Evolutionary conservation across 129 eudicot species (phyloP).

Genomic region (Artemisia annua): DNA sequence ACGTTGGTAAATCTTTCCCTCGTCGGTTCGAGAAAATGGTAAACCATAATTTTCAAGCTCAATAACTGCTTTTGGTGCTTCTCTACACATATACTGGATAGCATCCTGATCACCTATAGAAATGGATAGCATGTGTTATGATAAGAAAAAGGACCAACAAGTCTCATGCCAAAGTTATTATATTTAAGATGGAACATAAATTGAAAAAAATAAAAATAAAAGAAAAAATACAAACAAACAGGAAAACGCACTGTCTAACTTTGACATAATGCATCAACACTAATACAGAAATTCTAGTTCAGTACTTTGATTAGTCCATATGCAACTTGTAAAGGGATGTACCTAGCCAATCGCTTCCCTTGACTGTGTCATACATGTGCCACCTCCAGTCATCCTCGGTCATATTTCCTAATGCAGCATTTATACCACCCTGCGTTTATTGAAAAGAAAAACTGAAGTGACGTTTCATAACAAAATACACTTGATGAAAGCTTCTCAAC

Average conservation of each 20-base stretch:
- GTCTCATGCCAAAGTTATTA: neutral
- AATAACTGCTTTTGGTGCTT: conserved; percentile 99
- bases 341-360: conserved; percentile 68
- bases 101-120: conserved; percentile 97
- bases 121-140: conserved; percentile 24
- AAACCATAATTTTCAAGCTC: conserved; percentile 98
- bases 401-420: conserved; percentile 96
- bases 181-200: conserved; percentile 5
- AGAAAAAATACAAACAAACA: neutral
- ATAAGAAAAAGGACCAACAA: conserved; percentile 1
- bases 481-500: neutral
- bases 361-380: conserved; percentile 99
- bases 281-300: conserved; percentile 3
- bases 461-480: conserved; percentile 1
- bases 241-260: neutral
- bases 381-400: conserved; percentile 97
- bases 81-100: conserved; percentile 99
- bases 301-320: conserved; percentile 5
- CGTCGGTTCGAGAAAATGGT: conserved; percentile 98
- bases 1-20: conserved; percentile 98
- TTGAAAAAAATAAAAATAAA: neutral
- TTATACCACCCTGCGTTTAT: conserved; percentile 79
- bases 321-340: conserved; percentile 7
- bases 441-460: neutral
- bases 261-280: conserved; percentile 6